Conservation (phyloP, 2,329 filamentous ascomycete genomes). For the Venturia asperata region DNA sequence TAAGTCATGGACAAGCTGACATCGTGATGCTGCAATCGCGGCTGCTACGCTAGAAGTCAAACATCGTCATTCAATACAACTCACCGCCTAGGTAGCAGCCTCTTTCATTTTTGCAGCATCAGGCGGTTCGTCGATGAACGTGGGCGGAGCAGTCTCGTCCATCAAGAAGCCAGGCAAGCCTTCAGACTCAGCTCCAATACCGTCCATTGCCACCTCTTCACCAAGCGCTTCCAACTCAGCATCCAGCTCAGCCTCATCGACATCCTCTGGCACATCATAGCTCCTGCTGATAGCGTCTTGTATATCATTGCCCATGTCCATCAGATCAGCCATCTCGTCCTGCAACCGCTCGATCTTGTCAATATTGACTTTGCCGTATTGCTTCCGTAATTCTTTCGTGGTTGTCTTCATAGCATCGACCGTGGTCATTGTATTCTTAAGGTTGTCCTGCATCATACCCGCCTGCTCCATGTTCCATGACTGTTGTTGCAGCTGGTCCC, state of each 20-base stretch:
- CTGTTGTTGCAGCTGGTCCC: slow-evolving; percentile 87
- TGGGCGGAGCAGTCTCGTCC: slow-evolving; percentile 69
- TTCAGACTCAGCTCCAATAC: slow-evolving; percentile 48
- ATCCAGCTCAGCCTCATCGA: slow-evolving; percentile 93
- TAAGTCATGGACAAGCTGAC: not conserved
- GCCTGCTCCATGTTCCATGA: slow-evolving; percentile 99
- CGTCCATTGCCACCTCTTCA: slow-evolving; percentile 86
- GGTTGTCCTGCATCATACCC: slow-evolving; percentile 95
- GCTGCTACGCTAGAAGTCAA: not conserved
- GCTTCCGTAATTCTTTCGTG: slow-evolving; percentile 82
- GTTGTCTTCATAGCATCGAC: slow-evolving; percentile 97
- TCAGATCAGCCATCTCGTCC: slow-evolving; percentile 97
- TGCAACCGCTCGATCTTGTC: slow-evolving; percentile 97
- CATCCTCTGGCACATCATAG: slow-evolving; percentile 94
- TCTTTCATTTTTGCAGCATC: slow-evolving; percentile 74
- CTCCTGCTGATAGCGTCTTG: slow-evolving; percentile 86
- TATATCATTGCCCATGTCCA: slow-evolving; percentile 97
- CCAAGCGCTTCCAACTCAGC: slow-evolving; percentile 92
- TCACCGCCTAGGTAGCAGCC: slow-evolving; percentile 42
- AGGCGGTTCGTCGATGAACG: slow-evolving; percentile 90
- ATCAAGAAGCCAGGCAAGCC: slow-evolving; percentile 77
- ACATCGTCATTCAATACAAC: not conserved
- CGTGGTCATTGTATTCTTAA: slow-evolving; percentile 97
- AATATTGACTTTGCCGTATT: slow-evolving; percentile 95
- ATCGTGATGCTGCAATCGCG: not conserved